Evolutionary conservation across 768 basidiomycete genomes (phyloP).

Genomic region (Melanogaster broomeanus): DNA sequence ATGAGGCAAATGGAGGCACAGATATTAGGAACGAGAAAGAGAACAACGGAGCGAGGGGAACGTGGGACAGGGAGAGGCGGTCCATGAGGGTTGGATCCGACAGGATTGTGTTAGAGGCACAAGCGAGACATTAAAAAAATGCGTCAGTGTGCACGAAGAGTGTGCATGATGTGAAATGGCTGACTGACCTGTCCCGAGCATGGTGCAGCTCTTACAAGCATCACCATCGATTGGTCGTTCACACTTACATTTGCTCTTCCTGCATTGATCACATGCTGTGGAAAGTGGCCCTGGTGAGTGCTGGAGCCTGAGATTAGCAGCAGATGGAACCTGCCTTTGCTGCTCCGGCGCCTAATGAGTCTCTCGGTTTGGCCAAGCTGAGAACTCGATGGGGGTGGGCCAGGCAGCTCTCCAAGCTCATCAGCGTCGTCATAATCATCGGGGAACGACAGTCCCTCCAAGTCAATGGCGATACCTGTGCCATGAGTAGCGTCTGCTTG

Average conservation of each 20-base stretch:
- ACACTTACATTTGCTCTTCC: slow-evolving; percentile 90
- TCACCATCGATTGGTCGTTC: slow-evolving; percentile 62
- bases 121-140: not conserved
- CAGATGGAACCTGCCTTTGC: slow-evolving; percentile 55
- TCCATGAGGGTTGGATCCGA: slow-evolving; percentile 12
- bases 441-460: slow-evolving; percentile 44
- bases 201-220: slow-evolving; percentile 75
- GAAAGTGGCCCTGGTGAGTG: not conserved
- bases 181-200: slow-evolving; percentile 67
- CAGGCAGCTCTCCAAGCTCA: slow-evolving; percentile 51
- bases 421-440: slow-evolving; percentile 67
- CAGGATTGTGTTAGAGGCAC: not conserved
- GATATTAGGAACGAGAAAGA: not conserved
- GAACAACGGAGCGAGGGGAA: too few species aligned
- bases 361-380: slow-evolving; percentile 40
- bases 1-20: not conserved
- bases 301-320: not conserved
- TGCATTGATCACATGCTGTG: slow-evolving; percentile 84
- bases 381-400: slow-evolving; percentile 21
- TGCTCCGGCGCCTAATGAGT: slow-evolving; percentile 68
- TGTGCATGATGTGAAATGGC: not conserved
- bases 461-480: slow-evolving; percentile 21
- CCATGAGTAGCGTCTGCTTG: slow-evolving; percentile 8
- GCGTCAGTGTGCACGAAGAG: slow-evolving; percentile 10
- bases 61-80: not conserved